These are phyloP conservation scores for Candida endomychidarum DNA, from an alignment of 805 yeast genomes.

Conservation along the genomic window DNA sequence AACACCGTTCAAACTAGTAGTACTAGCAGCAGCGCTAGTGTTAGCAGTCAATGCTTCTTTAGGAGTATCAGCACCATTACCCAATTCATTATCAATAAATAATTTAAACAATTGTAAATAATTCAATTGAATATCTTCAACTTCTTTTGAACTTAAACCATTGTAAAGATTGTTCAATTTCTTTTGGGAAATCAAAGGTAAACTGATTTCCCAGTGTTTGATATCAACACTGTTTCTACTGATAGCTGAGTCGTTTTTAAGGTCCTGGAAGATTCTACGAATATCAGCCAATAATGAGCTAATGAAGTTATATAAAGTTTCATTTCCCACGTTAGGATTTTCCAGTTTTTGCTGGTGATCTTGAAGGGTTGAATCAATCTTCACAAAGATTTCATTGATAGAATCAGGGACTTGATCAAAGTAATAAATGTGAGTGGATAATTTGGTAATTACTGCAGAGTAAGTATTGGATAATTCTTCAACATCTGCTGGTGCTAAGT, in stretches of 20 bases:
- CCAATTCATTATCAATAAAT: slow-evolving; percentile 35
- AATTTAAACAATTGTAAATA: slow-evolving; percentile 40
- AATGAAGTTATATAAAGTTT: slow-evolving; percentile 20
- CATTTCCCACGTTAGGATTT: slow-evolving; percentile 14
- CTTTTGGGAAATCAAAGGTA: slow-evolving; percentile 22
- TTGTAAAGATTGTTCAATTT: slow-evolving; percentile 20
- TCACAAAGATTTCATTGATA: slow-evolving; percentile 61
- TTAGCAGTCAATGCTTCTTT: background rate
- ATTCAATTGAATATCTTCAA: slow-evolving; percentile 33
- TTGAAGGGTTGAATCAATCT: slow-evolving; percentile 34
- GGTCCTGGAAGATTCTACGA: slow-evolving; percentile 28
- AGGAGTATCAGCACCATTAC: slow-evolving; percentile 7
- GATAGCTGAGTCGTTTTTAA: slow-evolving; percentile 33
- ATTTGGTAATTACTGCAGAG: slow-evolving; percentile 60
- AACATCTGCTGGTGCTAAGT: slow-evolving; percentile 22
- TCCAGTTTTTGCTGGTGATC: slow-evolving; percentile 6
- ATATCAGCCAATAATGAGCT: slow-evolving; percentile 33
- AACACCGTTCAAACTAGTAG: slow-evolving; percentile 11
- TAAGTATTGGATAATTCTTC: slow-evolving; percentile 42
- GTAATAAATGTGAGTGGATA: slow-evolving; percentile 79
- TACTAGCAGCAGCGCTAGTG: background rate
- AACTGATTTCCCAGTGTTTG: slow-evolving; percentile 45
- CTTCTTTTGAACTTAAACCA: slow-evolving; percentile 22
- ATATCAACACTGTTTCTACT: slow-evolving; percentile 43
- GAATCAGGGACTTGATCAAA: slow-evolving; percentile 85